phyloP scores from a whole-genome alignment of 352 stramenopile genomes.

The Elongisporangium undulatum region DNA sequence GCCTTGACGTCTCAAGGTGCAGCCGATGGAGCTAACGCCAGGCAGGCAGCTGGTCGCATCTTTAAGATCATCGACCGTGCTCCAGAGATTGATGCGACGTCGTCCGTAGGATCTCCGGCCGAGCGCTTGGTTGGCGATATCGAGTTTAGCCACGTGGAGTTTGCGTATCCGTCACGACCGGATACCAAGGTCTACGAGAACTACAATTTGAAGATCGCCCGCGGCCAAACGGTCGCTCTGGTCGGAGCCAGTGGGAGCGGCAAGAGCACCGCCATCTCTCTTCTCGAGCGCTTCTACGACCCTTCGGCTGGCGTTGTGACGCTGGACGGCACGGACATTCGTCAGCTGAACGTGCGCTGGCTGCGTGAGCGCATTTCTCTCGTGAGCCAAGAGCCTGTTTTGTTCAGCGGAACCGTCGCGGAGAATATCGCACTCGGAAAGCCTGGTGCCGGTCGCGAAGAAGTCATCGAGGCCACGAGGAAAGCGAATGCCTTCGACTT shows the following conservation, averaged over 20 bases:
- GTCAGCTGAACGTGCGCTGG: slow-evolving; percentile 36
- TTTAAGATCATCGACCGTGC: slow-evolving; percentile 52
- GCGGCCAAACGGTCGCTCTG: slow-evolving; percentile 75
- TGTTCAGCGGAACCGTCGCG: slow-evolving; percentile 40
- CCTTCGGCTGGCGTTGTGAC: slow-evolving; percentile 28
- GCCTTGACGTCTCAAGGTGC: slow-evolving; percentile 46
- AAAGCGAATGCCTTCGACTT: slow-evolving; percentile 87
- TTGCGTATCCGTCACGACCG: slow-evolving; percentile 56
- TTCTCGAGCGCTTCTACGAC: slow-evolving; percentile 82
- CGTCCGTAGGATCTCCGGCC: slow-evolving; percentile 9
- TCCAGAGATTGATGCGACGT: slow-evolving; percentile 30
- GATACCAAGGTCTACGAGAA: slow-evolving; percentile 53
- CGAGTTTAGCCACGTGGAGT: slow-evolving; percentile 80
- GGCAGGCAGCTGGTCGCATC: slow-evolving; percentile 36
- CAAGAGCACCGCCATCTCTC: slow-evolving; percentile 73
- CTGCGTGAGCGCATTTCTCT: slow-evolving; percentile 40
- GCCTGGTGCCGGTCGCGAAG: slow-evolving; percentile 30
- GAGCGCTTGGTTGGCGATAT: slow-evolving; percentile 46
- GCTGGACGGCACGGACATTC: slow-evolving; percentile 62
- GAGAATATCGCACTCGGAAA: slow-evolving; percentile 60
- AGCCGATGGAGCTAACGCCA: slow-evolving; percentile 46
- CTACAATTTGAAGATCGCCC: slow-evolving; percentile 55
- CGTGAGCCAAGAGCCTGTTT: slow-evolving; percentile 71
- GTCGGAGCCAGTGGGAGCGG: slow-evolving; percentile 79
- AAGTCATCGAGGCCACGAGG: slow-evolving; percentile 75